Percentiles rank a stretch among this genome's conserved stretches.
Evolutionary conservation across 768 basidiomycete genomes (phyloP).

Genomic region (Agaricus bisporus): DNA sequence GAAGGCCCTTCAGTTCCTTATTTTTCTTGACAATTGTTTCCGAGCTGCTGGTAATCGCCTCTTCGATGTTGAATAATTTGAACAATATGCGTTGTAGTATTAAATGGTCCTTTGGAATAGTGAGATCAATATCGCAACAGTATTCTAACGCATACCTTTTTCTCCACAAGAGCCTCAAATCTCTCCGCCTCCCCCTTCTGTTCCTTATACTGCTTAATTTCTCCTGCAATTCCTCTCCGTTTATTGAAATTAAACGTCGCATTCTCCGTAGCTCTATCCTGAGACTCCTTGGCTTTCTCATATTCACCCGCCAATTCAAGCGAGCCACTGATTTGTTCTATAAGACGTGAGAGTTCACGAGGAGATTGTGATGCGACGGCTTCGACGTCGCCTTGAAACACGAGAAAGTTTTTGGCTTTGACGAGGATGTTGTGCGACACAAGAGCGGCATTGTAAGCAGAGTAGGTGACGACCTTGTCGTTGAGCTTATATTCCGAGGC

Average conservation of each 20-base stretch:
- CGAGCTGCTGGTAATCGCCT: constrained; percentile 69
- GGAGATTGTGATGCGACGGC: constrained; percentile 94
- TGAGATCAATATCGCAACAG: background rate
- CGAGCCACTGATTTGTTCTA: constrained; percentile 95
- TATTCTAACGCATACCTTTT: constrained; percentile 49
- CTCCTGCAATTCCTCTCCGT: constrained; percentile 86
- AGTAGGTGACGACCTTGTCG: constrained; percentile 72
- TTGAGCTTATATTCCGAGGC: constrained; percentile 91
- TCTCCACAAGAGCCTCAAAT: constrained; percentile 72
- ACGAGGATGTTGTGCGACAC: constrained; percentile 91
- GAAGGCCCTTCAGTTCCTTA: constrained; percentile 58
- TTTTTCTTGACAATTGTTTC: constrained; percentile 68
- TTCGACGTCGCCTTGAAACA: constrained; percentile 99
- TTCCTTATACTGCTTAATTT: constrained; percentile 96
- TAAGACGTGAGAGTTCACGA: constrained; percentile 80
- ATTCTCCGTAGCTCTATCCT: constrained; percentile 88
- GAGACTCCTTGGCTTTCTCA: constrained; percentile 80
- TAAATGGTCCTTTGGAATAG: constrained; percentile 58
- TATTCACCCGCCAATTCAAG: constrained; percentile 86
- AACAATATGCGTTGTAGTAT: constrained; percentile 80
- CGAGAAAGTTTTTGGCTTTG: constrained; percentile 98
- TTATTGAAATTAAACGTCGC: constrained; percentile 95
- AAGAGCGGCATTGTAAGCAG: constrained; percentile 84
- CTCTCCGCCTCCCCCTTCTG: constrained; percentile 91
- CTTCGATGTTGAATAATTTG: constrained; percentile 86